These are phyloP conservation scores for Myrica gale DNA, from an alignment of 306 rosid species.

Conservation along the genomic window DNA sequence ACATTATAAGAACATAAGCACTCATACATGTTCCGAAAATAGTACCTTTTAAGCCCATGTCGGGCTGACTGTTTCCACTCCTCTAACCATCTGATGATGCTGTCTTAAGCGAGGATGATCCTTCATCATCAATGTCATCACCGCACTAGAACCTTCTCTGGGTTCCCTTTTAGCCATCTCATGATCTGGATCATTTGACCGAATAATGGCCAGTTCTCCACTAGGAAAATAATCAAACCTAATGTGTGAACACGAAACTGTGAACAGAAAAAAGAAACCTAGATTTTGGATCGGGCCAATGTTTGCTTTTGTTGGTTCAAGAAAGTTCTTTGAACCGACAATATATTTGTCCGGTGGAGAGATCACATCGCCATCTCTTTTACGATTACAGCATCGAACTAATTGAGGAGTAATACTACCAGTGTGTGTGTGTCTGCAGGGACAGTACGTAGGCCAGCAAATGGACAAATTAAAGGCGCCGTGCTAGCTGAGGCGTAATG, in stretches of 20 bases:
- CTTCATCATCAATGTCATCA: constrained; percentile 21
- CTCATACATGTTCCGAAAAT: constrained; percentile 17
- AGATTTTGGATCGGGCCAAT: neutral
- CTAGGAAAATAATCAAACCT: neutral
- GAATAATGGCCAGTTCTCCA: constrained; percentile 7
- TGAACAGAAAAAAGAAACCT: neutral
- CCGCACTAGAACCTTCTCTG: constrained; percentile 22
- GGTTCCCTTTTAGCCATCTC: neutral
- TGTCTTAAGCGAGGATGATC: constrained; percentile 3
- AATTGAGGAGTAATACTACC: neutral
- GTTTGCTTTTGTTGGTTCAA: no score
- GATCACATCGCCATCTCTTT: no score
- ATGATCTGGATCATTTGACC: constrained; percentile 16
- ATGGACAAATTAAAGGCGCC: no score
- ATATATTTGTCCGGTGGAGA: no score
- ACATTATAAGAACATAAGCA: neutral
- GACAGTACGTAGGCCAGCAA: no score
- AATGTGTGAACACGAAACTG: neutral
- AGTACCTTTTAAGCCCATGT: constrained; percentile 15
- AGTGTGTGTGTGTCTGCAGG: no score
- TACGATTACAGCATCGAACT: no score
- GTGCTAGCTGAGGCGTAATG: neutral
- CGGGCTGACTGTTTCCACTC: constrained; percentile 17
- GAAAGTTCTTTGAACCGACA: no score
- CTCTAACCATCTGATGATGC: constrained; percentile 22